These are phyloP conservation scores for Viscum album DNA, from an alignment of 177 flowering plant genomes.

Conservation along the genomic window DNA sequence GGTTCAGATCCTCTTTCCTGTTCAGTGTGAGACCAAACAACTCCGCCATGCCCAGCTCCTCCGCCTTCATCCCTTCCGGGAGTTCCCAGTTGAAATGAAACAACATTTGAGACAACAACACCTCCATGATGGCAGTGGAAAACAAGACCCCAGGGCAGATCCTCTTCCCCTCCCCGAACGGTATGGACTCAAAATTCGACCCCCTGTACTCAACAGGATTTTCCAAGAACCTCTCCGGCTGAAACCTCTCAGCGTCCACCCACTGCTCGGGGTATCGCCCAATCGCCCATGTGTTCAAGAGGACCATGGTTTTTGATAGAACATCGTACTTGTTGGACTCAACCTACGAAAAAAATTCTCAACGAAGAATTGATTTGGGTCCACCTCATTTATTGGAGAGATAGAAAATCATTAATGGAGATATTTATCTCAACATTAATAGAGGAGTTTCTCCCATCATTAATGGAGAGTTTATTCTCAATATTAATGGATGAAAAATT, in stretches of 20 bases:
- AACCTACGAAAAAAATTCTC: no score
- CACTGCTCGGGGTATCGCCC: background rate
- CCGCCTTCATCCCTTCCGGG: background rate
- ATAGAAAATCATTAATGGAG: no score
- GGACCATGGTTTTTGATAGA: background rate
- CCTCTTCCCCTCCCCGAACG: slow-evolving; percentile 8
- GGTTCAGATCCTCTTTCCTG: background rate
- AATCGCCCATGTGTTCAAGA: slow-evolving; percentile 8
- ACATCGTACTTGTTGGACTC: background rate
- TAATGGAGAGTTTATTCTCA: no score
- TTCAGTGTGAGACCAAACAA: background rate
- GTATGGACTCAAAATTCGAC: background rate
- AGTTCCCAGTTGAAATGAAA: background rate
- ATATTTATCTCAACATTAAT: no score
- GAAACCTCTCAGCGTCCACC: background rate
- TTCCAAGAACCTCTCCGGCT: background rate
- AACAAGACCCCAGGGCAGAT: background rate
- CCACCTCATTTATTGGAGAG: no score
- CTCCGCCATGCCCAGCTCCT: background rate
- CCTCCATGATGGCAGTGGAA: background rate
- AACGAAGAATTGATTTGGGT: no score
- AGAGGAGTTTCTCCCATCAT: no score
- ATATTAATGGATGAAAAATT: no score
- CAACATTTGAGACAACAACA: background rate
- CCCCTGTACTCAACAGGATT: background rate